Conservation (phyloP, 23 red algal genomes). For the Gracilariopsis chorda region DNA sequence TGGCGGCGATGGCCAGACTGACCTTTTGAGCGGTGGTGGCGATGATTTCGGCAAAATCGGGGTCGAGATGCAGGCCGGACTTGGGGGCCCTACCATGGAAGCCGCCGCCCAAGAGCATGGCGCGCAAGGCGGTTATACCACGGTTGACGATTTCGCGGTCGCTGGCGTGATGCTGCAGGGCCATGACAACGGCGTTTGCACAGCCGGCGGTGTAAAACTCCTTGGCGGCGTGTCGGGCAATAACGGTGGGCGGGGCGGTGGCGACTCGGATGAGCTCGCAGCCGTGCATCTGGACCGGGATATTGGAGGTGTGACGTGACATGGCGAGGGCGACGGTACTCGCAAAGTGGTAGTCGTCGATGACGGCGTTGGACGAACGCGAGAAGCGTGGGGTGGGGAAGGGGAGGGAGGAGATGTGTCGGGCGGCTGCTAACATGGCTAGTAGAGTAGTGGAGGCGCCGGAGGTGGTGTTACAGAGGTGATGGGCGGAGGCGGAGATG, state of each 20-base stretch:
- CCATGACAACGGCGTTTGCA: constrained; percentile 36
- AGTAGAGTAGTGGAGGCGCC: constrained; percentile 52
- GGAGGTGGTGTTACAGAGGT: constrained; percentile 7
- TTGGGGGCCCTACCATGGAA: constrained; percentile 34
- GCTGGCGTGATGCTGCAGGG: constrained; percentile 2
- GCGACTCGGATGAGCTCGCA: constrained; percentile 51
- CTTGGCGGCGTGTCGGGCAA: constrained; percentile 42
- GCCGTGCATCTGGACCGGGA: constrained; percentile 43
- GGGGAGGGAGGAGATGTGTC: constrained; percentile 35
- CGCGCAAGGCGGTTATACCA: constrained; percentile 19
- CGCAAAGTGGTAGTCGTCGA: constrained; percentile 44
- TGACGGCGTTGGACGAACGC: constrained; percentile 9
- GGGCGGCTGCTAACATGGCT: constrained; percentile 27
- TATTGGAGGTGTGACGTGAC: background rate
- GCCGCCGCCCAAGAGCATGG: constrained; percentile 27
- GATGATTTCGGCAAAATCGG: constrained; percentile 51
- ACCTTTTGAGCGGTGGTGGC: background rate
- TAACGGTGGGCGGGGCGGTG: constrained; percentile 17
- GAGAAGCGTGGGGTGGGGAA: constrained; percentile 37
- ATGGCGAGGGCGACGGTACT: constrained; percentile 36
- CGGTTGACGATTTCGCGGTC: constrained; percentile 33
- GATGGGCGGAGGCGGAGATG: background rate
- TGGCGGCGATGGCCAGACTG: constrained; percentile 2
- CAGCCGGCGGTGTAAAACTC: constrained; percentile 44
- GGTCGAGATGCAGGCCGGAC: constrained; percentile 11